phyloP scores from a whole-genome alignment of 192 early-diverging fungal species.

The Backusella tarrabulga region DNA sequence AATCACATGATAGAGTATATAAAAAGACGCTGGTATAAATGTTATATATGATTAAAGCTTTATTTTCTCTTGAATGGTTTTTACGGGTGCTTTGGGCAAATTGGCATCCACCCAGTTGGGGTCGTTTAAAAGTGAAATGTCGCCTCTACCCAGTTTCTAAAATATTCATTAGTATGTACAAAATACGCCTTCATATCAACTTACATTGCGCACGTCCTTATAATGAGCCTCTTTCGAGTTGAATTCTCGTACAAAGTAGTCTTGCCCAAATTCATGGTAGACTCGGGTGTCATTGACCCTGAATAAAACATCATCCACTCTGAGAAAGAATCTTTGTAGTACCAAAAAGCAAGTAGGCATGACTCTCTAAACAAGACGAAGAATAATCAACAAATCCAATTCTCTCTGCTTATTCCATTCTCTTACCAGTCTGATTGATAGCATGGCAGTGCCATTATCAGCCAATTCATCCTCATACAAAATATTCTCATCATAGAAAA shows the following conservation, averaged over 20 bases:
- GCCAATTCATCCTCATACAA: slow-evolving; percentile 96
- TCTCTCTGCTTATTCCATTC: neutral
- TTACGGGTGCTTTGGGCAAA: slow-evolving; percentile 26
- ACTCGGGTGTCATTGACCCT: slow-evolving; percentile 87
- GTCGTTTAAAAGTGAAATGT: slow-evolving; percentile 55
- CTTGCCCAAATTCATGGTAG: slow-evolving; percentile 83
- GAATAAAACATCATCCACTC: slow-evolving; percentile 93
- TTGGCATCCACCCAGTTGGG: slow-evolving; percentile 57
- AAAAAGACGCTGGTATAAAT: neutral
- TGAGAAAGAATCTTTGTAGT: slow-evolving; percentile 83
- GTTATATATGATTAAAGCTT: neutral
- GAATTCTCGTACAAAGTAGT: slow-evolving; percentile 67
- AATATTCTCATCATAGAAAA: slow-evolving; percentile 93
- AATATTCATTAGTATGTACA: neutral
- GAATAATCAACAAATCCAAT: slow-evolving; percentile 10
- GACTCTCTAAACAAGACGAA: slow-evolving; percentile 63
- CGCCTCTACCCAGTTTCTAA: slow-evolving; percentile 38
- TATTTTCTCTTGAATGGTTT: slow-evolving; percentile 1
- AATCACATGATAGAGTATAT: neutral
- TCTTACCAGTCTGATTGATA: slow-evolving; percentile 75
- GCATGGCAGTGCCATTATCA: slow-evolving; percentile 87
- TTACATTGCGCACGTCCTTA: slow-evolving; percentile 55
- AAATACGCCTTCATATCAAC: neutral
- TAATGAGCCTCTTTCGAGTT: slow-evolving; percentile 66
- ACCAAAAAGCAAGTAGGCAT: slow-evolving; percentile 93